Evolutionary conservation across 2,329 filamentous ascomycete genomes (phyloP), one percentile per base, ranked within the genome.

Genomic region (Pseudocercospora cruenta): DNA sequence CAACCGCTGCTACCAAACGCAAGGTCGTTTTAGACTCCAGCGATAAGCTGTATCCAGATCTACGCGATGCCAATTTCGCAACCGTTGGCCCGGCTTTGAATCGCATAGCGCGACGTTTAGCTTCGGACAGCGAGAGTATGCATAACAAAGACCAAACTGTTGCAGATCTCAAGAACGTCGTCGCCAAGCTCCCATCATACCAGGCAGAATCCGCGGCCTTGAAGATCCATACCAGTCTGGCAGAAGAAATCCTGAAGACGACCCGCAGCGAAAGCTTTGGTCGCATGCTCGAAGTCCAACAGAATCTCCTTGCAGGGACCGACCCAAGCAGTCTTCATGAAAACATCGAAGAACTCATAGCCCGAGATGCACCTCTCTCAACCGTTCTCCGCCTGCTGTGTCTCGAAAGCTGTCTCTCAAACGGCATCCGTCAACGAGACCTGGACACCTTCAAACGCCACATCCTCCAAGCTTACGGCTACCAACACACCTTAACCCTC

Each of bases 181-280:
- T 99, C n/a, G 90, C 90, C 72, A 96, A 96, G 77, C 83, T 99
- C 26, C 94, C 95, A 0, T 90, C 89, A 10, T 97, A 96, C 73
- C 94, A 98, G 79, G 90, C 93, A 55, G 95, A 99, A 78, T 93
- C 97, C 74, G 90, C 94, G 71, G 96, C 92, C 74, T 82, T 97
- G n/a, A 93, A 95, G 69, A 87, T 94, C 31, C 95, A 99, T 75
- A 97, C 94, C 1, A 91, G 91, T 7, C 85, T 99, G 53, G 93
- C 94, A 0, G 95, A 98, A 80, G 94, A 97, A 71, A 95, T 99
- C 62, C 94, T 96, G 84, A 95, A 96, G 75, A 88, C 93, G 73
- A 99, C 95, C 0, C 88, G 92, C 59, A 91, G 92, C 19, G 94
- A 98, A 74, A 87, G 91, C 64, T 99, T 99, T 82, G 92, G 90